Percentiles rank a stretch among this genome's conserved stretches.
Evolutionary conservation across 2,329 filamentous ascomycete genomes (phyloP).

Genomic region (Colletotrichum sp.): DNA sequence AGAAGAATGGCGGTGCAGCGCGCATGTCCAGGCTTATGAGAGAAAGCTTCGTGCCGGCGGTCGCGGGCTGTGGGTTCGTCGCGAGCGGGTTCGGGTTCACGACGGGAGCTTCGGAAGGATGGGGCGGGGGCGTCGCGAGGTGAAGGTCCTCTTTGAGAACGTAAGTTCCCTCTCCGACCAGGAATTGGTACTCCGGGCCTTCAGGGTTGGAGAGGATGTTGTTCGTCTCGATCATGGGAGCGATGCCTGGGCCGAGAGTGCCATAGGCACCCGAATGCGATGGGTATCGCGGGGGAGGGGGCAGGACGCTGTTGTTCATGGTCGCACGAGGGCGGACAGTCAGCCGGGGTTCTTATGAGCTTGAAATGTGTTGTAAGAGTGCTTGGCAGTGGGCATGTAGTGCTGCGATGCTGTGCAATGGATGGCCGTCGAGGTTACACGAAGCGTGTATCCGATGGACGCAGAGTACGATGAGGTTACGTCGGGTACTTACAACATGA

Average conservation of each 20-base stretch:
- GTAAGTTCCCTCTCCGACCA: slow-evolving; percentile 97
- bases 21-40: slow-evolving; percentile 74
- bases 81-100: slow-evolving; percentile 90
- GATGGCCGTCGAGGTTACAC: neutral
- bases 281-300: slow-evolving; percentile 86
- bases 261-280: slow-evolving; percentile 76
- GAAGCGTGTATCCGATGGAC: neutral
- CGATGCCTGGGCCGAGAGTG: slow-evolving; percentile 68
- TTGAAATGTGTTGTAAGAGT: neutral
- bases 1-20: slow-evolving; percentile 57
- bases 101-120: slow-evolving; percentile 90
- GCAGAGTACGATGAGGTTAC: neutral
- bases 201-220: slow-evolving; percentile 83
- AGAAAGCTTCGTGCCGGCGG: slow-evolving; percentile 83
- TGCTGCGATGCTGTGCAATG: neutral
- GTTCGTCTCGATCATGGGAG: slow-evolving; percentile 89
- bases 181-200: slow-evolving; percentile 85
- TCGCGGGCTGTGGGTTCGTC: slow-evolving; percentile 83
- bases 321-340: neutral
- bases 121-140: slow-evolving; percentile 91
- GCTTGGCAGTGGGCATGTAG: neutral
- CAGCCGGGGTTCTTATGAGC: neutral
- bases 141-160: slow-evolving; percentile 88
- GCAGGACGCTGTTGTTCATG: slow-evolving; percentile 70
- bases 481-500: slow-evolving; percentile 18